Conservation (phyloP, 179 eudicot genomes). For the Monotropa hypopitys region DNA sequence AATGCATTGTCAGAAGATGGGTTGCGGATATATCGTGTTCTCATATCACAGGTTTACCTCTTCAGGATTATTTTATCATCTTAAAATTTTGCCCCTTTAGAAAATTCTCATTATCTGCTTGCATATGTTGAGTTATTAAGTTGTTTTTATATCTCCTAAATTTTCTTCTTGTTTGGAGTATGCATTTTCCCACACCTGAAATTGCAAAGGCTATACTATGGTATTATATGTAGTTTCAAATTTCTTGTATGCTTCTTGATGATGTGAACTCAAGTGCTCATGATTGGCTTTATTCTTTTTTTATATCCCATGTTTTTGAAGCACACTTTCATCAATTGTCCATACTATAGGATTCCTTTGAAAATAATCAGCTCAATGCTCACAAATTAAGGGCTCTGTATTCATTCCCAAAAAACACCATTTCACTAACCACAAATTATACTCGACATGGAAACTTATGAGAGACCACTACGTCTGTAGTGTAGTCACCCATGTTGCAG, state of each 20-base stretch:
- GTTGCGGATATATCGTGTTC: slow-evolving; percentile 33
- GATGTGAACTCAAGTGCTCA: not conserved
- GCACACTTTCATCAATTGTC: not conserved
- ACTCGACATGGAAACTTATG: not conserved
- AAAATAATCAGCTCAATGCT: not conserved
- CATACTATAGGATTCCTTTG: not conserved
- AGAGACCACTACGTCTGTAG: not conserved
- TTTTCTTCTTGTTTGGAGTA: not conserved
- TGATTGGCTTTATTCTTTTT: not conserved
- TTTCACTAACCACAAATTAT: not conserved
- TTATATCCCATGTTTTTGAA: not conserved
- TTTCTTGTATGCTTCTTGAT: not conserved
- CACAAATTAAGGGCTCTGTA: not conserved
- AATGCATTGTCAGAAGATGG: slow-evolving; percentile 35
- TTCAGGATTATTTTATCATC: not conserved
- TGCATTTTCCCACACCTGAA: not conserved
- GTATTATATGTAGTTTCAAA: not conserved
- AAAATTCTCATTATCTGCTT: not conserved
- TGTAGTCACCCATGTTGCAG: not conserved
- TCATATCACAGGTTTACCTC: slow-evolving; percentile 6
- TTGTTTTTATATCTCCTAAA: not conserved
- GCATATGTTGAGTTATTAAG: not conserved
- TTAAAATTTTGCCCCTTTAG: not conserved
- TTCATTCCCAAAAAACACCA: not conserved
- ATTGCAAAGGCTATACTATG: not conserved